Base-by-base conservation (phyloP, 2,329 filamentous ascomycete genomes). In the Daldinia eschscholtzii region DNA sequence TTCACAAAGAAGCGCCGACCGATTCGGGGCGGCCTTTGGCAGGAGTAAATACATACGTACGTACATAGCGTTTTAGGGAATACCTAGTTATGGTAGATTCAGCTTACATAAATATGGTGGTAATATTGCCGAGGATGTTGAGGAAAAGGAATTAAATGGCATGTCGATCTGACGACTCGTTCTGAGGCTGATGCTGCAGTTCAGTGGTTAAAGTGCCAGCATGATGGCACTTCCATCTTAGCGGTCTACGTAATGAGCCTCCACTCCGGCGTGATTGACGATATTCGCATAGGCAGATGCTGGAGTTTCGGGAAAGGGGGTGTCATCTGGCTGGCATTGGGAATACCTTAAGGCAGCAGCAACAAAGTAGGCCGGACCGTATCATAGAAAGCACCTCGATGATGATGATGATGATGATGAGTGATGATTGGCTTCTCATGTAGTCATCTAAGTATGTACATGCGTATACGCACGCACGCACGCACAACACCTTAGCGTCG, bases 121-220 rank as follows among this genome's bases (percentile, higher is more conserved):
- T 37, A 13, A 53, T 33, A 46, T 13, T 50, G 39, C 15, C 30
- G 18, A 42, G 53, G 20, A 42, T 46, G 56, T n/a, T 59, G 20
- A 39, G 41, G 9, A 33, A 35, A 48, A 57, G 44, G 63, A 58
- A 64, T 64, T 46, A 44, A 44, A 66, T 71, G 60, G 66, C 56
- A 63, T 67, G 63, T 61, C 66, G 66, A 71, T 71, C 66, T 69
- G 63, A 64, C 56, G 61, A 69, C 23, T 64, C 64, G 20, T 63
- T 50, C 28, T 20, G 60, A 35, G 23, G 50, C 56, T 65, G 26
- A 55, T 44, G 46, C 28, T 52, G 28, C 30, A 57, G 12, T 39
- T 53, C 33, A 41, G 13, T 37, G 35, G 23, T 50, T 20, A 37
- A 30, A 60, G 33, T 30, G 35, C 46, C 15, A 58, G 57, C 20